Evolutionary conservation across 306 rosid species (phyloP), one percentile per base, ranked within the genome.

Genomic region (Lagenaria siceraria): DNA sequence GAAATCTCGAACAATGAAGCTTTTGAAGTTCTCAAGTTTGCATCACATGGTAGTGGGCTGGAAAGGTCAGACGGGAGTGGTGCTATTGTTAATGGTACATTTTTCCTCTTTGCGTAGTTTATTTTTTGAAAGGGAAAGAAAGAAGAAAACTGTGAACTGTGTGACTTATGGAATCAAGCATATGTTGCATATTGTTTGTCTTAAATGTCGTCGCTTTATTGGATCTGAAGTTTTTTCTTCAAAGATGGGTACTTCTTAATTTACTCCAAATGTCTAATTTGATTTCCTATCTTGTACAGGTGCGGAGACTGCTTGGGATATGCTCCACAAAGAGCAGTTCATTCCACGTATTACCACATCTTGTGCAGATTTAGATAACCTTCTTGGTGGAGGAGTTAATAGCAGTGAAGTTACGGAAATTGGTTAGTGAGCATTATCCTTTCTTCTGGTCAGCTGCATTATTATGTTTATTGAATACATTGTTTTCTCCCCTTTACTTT

Each of bases 351-450:
- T 95, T 78, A 87, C 91, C 62, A 92, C 99, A 19, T 95, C 97
- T 46, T 95, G 92, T 81, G 80, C 15, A 7, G 99, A 89, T 85
- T 74, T 95, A 61, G 97, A 95, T 83, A 81, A 81, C 79, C 92
- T 95, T 73, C 99, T 95, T 52, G 91, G 92, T 33, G 97, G 97
- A 53, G 99, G 99, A 65, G 88, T 95, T 71, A 90, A 55, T 51
- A 89, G 92, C 85, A 84, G 87, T 85, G 97, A 95, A 87, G 97
- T 95, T 83, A 90, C 97, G 35, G 99, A 95, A 85, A 89, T 95
- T 59, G 99, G 99, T 86, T 76, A 81, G 91, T 78, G 54, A 76
- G 73, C 78, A 43, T 64, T 43, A 55, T 60, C 19, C 24, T 60
- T 75, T 75, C 24, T 46, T 46, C 61, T 56, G 51, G 71, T 40